Percentiles rank a stretch among this genome's conserved stretches.
phyloP scores from a whole-genome alignment of 164 flowering plant species.

The Nymphaea thermarum region DNA sequence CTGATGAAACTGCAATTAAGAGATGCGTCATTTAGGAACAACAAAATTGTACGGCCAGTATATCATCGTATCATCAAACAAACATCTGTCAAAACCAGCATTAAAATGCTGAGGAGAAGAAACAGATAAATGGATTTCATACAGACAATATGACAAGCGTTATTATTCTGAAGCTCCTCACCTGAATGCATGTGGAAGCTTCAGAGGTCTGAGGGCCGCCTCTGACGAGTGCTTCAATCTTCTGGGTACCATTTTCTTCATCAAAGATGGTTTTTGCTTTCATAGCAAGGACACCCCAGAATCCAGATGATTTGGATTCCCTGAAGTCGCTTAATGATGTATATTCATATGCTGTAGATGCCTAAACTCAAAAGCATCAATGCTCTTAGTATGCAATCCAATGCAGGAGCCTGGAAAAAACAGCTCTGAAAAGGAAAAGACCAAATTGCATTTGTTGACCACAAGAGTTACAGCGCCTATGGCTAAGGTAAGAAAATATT shows the following conservation, averaged over 20 bases:
- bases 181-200: slow-evolving; percentile 28
- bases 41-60: background rate
- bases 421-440: too few species aligned
- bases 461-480: too few species aligned
- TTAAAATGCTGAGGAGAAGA: background rate
- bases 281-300: slow-evolving; percentile 82
- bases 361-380: slow-evolving; percentile 22
- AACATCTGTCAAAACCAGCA: too few species aligned
- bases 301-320: slow-evolving; percentile 45
- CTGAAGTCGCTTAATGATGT: slow-evolving; percentile 32
- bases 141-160: background rate
- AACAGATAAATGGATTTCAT: background rate
- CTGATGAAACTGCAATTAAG: slow-evolving; percentile 24
- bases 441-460: too few species aligned
- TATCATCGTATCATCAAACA: background rate
- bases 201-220: slow-evolving; percentile 16
- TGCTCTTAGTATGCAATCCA: too few species aligned
- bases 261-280: slow-evolving; percentile 88
- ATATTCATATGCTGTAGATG: slow-evolving; percentile 35
- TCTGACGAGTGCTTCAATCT: slow-evolving; percentile 20
- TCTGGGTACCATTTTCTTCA: slow-evolving; percentile 38
- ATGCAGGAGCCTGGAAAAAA: too few species aligned
- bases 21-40: background rate
- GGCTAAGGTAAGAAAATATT: too few species aligned
- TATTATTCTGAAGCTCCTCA: slow-evolving; percentile 11